Evolutionary conservation across 225 moss, liverwort and hornwort genomes (phyloP).

Genomic region (Sphagnum contortum): DNA sequence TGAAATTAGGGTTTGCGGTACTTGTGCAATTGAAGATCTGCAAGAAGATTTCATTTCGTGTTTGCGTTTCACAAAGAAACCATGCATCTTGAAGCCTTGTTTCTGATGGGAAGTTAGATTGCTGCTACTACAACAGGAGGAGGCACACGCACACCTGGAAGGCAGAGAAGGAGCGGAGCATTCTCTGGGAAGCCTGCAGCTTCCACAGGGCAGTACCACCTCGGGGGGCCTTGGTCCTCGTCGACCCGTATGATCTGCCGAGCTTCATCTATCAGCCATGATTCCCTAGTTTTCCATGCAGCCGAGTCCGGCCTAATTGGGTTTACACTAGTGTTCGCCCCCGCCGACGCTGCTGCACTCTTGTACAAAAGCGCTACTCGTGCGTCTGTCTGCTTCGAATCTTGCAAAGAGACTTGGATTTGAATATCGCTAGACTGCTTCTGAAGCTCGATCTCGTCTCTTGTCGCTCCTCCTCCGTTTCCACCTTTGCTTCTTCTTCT

Average conservation of each 20-base stretch:
- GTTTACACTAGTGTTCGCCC: not conserved
- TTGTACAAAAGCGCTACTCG: slow-evolving; percentile 10
- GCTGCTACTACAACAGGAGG: not conserved
- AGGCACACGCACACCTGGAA: slow-evolving; percentile 55
- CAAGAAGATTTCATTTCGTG: no score
- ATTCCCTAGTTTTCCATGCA: slow-evolving; percentile 11
- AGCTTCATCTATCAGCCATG: slow-evolving; percentile 40
- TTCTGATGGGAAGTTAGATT: no score
- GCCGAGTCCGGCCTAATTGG: not conserved
- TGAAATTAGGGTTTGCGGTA: not conserved
- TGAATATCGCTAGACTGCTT: no score
- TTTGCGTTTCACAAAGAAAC: no score
- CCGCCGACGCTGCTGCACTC: not conserved
- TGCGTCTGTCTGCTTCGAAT: slow-evolving; percentile 8
- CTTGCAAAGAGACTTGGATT: not conserved
- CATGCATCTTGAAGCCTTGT: no score
- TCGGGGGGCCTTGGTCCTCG: slow-evolving; percentile 45
- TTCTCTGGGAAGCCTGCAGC: slow-evolving; percentile 25
- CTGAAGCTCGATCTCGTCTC: no score
- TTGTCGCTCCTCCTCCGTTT: no score
- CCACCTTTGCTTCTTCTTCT: no score
- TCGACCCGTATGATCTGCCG: slow-evolving; percentile 32
- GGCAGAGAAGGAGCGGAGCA: slow-evolving; percentile 65
- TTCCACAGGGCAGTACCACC: slow-evolving; percentile 53
- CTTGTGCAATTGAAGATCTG: no score